Conservation (phyloP, 352 stramenopile genomes). For the Globisporangium paddicum region DNA sequence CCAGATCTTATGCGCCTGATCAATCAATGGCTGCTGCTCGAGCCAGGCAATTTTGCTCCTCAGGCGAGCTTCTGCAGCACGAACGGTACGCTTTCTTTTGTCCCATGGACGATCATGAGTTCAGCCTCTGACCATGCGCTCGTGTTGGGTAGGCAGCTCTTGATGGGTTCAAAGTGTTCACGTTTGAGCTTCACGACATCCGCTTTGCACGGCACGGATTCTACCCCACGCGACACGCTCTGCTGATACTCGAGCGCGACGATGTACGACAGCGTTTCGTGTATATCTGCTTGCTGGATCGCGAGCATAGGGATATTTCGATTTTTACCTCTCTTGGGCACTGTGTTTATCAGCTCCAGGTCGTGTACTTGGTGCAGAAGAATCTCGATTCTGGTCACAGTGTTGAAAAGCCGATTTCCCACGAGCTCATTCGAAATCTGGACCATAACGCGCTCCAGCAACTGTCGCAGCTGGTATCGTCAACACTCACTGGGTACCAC, state of each 20-base stretch:
- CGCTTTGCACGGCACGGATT: constrained; percentile 26
- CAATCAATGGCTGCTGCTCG: constrained; percentile 30
- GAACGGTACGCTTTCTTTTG: neutral
- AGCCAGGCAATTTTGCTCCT: neutral
- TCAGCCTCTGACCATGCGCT: neutral
- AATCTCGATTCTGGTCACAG: constrained; percentile 12
- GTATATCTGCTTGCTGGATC: neutral
- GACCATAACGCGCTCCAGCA: neutral
- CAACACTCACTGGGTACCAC: neutral
- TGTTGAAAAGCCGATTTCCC: neutral
- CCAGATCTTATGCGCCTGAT: constrained; percentile 25
- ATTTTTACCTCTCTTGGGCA: too few species aligned
- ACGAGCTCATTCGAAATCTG: neutral
- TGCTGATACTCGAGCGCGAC: constrained; percentile 24
- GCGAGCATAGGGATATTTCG: too few species aligned
- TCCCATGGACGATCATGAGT: neutral
- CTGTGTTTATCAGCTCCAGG: constrained; percentile 24
- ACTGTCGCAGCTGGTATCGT: neutral
- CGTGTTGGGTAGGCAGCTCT: neutral
- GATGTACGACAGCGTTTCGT: constrained; percentile 15
- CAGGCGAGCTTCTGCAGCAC: constrained; percentile 5
- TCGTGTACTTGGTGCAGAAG: constrained; percentile 31
- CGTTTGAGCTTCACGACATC: constrained; percentile 30
- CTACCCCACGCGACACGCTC: constrained; percentile 31
- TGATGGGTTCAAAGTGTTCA: constrained; percentile 2